Percentiles rank a stretch among this genome's conserved stretches.
Conservation (phyloP, 495 filamentous ascomycete genomes). For the Daldinia vernicosa region DNA sequence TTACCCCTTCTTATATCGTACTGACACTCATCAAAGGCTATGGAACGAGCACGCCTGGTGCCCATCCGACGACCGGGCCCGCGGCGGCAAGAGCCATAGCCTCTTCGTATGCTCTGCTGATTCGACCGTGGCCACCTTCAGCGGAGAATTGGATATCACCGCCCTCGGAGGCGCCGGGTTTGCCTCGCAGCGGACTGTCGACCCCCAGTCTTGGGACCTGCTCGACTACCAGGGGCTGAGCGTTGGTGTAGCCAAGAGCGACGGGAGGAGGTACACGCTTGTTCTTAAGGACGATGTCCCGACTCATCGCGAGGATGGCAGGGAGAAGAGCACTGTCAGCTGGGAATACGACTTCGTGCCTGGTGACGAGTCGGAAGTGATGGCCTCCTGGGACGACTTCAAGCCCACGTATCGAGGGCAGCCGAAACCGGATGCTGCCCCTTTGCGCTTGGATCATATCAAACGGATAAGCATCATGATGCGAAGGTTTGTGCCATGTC, state of each 20-base stretch:
- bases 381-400: slow-evolving; percentile 67
- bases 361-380: slow-evolving; percentile 45
- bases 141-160: slow-evolving; percentile 75
- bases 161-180: slow-evolving; percentile 85
- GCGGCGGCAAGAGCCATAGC: slow-evolving; percentile 73
- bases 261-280: slow-evolving; percentile 72
- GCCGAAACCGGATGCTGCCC: slow-evolving; percentile 61
- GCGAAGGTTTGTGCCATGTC: slow-evolving; percentile 66
- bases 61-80: slow-evolving; percentile 74
- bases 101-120: slow-evolving; percentile 51
- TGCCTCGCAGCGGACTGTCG: slow-evolving; percentile 76
- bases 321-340: slow-evolving; percentile 67
- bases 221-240: slow-evolving; percentile 62
- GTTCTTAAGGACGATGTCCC: slow-evolving; percentile 74
- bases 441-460: slow-evolving; percentile 65
- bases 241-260: slow-evolving; percentile 30
- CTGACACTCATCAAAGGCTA: slow-evolving; percentile 52
- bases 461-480: slow-evolving; percentile 78
- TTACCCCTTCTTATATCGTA: not conserved
- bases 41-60: slow-evolving; percentile 72
- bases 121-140: slow-evolving; percentile 59
- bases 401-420: slow-evolving; percentile 77
- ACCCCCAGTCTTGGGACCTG: slow-evolving; percentile 63
- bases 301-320: slow-evolving; percentile 63
- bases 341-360: slow-evolving; percentile 65